Evolutionary conservation across 192 early-diverging fungal species (phyloP).

Genomic region (Coemansia sp.): DNA sequence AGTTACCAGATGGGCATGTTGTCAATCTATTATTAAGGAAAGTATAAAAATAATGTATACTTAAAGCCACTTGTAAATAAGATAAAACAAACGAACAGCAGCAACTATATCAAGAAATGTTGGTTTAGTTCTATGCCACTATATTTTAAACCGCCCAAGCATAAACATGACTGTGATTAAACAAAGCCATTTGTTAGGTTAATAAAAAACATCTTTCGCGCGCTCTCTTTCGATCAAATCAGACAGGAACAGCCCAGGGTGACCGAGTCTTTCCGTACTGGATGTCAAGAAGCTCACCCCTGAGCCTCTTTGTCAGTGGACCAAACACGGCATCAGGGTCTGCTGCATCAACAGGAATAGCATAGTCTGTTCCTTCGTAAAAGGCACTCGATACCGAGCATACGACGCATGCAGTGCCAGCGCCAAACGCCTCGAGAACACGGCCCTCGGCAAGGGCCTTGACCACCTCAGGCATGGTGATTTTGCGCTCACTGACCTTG

Average conservation of each 20-base stretch:
- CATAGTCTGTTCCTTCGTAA: slow-evolving; percentile 70
- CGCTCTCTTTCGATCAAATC: too few species aligned
- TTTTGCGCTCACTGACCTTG: slow-evolving; percentile 82
- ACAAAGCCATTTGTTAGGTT: neutral
- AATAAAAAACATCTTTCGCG: neutral
- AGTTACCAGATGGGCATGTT: too few species aligned
- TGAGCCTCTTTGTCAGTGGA: slow-evolving; percentile 78
- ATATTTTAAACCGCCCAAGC: too few species aligned
- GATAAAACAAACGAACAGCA: too few species aligned
- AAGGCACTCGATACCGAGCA: slow-evolving; percentile 84
- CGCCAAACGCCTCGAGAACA: slow-evolving; percentile 92
- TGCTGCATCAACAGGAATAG: slow-evolving; percentile 89
- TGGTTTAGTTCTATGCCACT: too few species aligned
- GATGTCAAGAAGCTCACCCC: slow-evolving; percentile 86
- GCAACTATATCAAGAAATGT: too few species aligned
- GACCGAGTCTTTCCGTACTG: slow-evolving; percentile 83
- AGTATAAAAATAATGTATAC: too few species aligned
- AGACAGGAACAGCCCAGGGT: slow-evolving; percentile 32
- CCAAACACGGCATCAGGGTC: slow-evolving; percentile 81
- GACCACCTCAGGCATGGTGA: slow-evolving; percentile 82
- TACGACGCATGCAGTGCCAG: slow-evolving; percentile 97
- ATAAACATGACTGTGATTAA: too few species aligned
- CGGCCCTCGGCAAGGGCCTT: slow-evolving; percentile 73
- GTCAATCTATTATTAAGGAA: too few species aligned
- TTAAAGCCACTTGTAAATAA: too few species aligned